Evolutionary conservation across 192 early-diverging fungal genomes (phyloP), one percentile per base, ranked within the genome.

Genomic region (Hyaloraphidium curvatum): DNA sequence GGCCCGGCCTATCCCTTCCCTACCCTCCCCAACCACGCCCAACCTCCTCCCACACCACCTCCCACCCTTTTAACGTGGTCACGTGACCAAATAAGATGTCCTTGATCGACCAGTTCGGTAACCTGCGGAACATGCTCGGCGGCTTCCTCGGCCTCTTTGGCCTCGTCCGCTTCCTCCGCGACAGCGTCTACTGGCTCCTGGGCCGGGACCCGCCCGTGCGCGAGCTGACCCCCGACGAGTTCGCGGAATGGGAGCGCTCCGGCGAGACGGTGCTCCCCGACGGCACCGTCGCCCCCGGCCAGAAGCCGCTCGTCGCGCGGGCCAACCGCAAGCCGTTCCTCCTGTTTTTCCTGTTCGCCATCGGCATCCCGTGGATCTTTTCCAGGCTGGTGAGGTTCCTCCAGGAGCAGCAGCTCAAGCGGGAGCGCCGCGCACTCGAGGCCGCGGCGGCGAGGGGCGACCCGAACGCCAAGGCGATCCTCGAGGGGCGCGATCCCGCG

Each of bases 81-180:
- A n/a, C n/a, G n/a, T n/a, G n/a, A n/a, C n/a, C n/a, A n/a, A n/a
- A n/a, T n/a, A n/a, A n/a, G n/a, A n/a, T n/a, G n/a, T n/a, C 90
- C 29, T 89, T 98, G n/a, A 89, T 87, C 35, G 94, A 98, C 55
- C 94, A 98, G 65, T 85, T 98, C 56, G 86, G 90, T n/a, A 74
- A 87, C 63, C 62, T 98, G 21, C 74, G 86, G 26, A 75, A 63
- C 28, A 90, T 90, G 40, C 71, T 98, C 1, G 81, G 88, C 9
- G 81, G 87, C 54, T 72, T 87, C 2, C 68, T 98, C 16, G 82
- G 83, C 16, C 67, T 87, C 1, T 76, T 90, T 56, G 79, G 85
- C 37, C 60, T 91, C 5, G 72, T 79, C 62, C 74, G 83, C 39
- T 72, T 75, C 54, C 63, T 82, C 17, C 78, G 82, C 40, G 64